phyloP scores from a whole-genome alignment of 73 alveolate genomes.

The Breviolum minutum region DNA sequence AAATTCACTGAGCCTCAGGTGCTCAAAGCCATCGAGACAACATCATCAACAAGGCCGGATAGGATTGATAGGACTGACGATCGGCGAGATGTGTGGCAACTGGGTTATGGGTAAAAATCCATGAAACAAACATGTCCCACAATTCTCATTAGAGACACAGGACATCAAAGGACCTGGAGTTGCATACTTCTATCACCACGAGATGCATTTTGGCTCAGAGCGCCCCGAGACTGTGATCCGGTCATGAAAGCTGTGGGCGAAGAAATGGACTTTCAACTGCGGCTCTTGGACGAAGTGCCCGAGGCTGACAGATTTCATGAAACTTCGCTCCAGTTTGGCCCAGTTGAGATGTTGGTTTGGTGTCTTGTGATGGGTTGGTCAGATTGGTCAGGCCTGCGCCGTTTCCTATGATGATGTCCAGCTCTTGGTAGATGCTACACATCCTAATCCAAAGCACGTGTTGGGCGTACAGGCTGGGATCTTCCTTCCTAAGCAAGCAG shows the following conservation, averaged over 20 bases:
- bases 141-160: background rate
- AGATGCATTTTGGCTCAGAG: background rate
- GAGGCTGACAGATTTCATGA: constrained; percentile 24
- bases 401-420: constrained; percentile 56
- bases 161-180: background rate
- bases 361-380: background rate
- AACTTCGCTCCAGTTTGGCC: background rate
- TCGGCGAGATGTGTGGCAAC: no score
- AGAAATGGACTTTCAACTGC: constrained; percentile 67
- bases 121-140: background rate
- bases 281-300: constrained; percentile 31
- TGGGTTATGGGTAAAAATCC: no score
- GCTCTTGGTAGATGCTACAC: constrained; percentile 61
- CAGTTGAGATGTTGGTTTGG: background rate
- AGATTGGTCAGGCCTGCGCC: constrained; percentile 48
- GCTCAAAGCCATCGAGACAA: no score
- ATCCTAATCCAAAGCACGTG: constrained; percentile 80
- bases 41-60: no score
- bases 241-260: background rate
- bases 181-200: background rate
- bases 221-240: background rate
- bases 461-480: constrained; percentile 51
- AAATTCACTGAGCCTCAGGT: no score
- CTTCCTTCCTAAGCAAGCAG: background rate
- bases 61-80: no score